Percentiles rank a stretch among this genome's conserved stretches.
Evolutionary conservation across 2,329 filamentous ascomycete species (phyloP).

Genomic region (Sporothrix humicola): DNA sequence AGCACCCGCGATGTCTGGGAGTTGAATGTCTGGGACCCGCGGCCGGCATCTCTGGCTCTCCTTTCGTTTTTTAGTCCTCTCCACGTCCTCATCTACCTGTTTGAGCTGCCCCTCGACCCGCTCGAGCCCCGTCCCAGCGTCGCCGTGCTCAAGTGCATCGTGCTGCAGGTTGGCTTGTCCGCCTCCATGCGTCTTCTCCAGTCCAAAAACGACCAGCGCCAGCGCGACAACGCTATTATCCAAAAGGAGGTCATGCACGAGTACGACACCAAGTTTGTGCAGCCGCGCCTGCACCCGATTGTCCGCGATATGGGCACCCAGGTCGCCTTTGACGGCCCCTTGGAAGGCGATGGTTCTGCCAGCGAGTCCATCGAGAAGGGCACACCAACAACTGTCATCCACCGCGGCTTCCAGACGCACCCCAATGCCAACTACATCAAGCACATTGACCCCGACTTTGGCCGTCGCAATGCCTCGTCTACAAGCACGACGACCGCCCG

Average conservation of each 20-base stretch:
- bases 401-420: slow-evolving; percentile 78
- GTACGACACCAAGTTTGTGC: slow-evolving; percentile 95
- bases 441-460: slow-evolving; percentile 71
- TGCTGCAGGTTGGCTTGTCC: slow-evolving; percentile 76
- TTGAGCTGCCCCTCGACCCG: slow-evolving; percentile 78
- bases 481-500: too few relatives aligned
- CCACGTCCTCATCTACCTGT: slow-evolving; percentile 87
- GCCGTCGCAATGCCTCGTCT: slow-evolving; percentile 42
- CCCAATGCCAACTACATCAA: slow-evolving; percentile 81
- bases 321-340: slow-evolving; percentile 56
- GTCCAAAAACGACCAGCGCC: slow-evolving; percentile 78
- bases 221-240: slow-evolving; percentile 81
- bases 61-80: slow-evolving; percentile 93
- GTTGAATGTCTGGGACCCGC: slow-evolving; percentile 88
- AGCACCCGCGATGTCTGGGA: slow-evolving; percentile 91
- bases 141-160: slow-evolving; percentile 81
- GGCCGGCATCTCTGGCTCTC: slow-evolving; percentile 78
- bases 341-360: slow-evolving; percentile 40
- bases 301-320: slow-evolving; percentile 82
- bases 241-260: slow-evolving; percentile 93
- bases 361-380: slow-evolving; percentile 53
- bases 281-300: slow-evolving; percentile 81
- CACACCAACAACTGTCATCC: slow-evolving; percentile 67
- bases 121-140: slow-evolving; percentile 83
- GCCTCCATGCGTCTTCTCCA: slow-evolving; percentile 76